A percentile compares a stretch with the other conserved stretches of the same genome.
Evolutionary conservation across 1,284 basidiomycete genomes (phyloP).

Genomic region (Porogramme epimiltina): DNA sequence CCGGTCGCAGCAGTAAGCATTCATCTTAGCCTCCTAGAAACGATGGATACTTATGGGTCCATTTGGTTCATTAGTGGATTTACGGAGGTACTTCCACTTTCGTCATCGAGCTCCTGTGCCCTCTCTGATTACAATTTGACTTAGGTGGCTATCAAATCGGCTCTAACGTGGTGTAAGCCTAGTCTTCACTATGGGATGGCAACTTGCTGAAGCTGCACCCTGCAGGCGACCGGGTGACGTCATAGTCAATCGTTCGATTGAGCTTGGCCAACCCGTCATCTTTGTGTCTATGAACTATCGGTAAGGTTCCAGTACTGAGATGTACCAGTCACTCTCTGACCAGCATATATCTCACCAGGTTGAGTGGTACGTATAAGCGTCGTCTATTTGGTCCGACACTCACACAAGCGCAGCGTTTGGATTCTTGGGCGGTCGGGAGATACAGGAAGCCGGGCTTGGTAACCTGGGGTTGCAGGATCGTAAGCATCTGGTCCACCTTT

Average conservation of each 20-base stretch:
- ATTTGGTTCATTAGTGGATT: conserved; percentile 43
- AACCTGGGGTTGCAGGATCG: conserved; percentile 60
- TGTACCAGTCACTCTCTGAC: not conserved
- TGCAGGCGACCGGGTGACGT: conserved; percentile 26
- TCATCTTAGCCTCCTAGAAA: not conserved
- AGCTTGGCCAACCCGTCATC: conserved; percentile 36
- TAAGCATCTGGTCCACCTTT: conserved; percentile 34
- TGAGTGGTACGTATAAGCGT: conserved; percentile 10
- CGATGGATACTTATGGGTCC: not conserved
- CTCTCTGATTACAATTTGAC: not conserved
- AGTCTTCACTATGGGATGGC: too few relatives aligned
- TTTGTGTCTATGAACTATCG: conserved; percentile 39
- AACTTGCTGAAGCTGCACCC: too few relatives aligned
- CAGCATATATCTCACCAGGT: not conserved
- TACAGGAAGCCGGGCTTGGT: conserved; percentile 48
- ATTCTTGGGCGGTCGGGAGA: conserved; percentile 39
- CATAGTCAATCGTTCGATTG: conserved; percentile 37
- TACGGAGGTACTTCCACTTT: conserved; percentile 42
- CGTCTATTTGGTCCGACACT: not conserved
- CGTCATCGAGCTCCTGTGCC: not conserved
- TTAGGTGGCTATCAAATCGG: conserved; percentile 16
- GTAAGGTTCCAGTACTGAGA: conserved; percentile 5
- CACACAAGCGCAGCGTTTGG: conserved; percentile 11
- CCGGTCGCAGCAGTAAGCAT: conserved; percentile 39
- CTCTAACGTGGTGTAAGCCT: conserved; percentile 11